Percentiles rank a stretch among this genome's conserved stretches.
Evolutionary conservation across 2,329 filamentous ascomycete species (phyloP).

Genomic region (Gnomoniopsis smithogilvyi): DNA sequence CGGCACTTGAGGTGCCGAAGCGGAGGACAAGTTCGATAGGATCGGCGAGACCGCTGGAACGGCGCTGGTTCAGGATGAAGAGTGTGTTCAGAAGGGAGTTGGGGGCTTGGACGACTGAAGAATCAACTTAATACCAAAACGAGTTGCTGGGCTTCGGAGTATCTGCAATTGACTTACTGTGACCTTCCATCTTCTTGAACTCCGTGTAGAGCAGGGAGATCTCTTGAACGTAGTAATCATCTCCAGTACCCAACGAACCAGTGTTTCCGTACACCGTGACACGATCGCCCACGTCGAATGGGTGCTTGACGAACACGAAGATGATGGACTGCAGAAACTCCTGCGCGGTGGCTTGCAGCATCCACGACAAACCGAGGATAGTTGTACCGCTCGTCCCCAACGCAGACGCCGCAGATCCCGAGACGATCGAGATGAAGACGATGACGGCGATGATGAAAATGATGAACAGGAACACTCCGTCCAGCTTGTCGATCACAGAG

Average conservation of each 20-base stretch:
- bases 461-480: slow-evolving; percentile 85
- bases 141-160: neutral
- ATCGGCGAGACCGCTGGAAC: slow-evolving; percentile 84
- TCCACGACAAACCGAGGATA: slow-evolving; percentile 86
- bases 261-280: slow-evolving; percentile 90
- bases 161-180: slow-evolving; percentile 45
- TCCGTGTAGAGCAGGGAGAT: slow-evolving; percentile 92
- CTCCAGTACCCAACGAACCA: slow-evolving; percentile 71
- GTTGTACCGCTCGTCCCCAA: slow-evolving; percentile 86
- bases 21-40: slow-evolving; percentile 80
- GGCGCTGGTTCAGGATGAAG: slow-evolving; percentile 92
- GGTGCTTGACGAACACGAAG: slow-evolving; percentile 96
- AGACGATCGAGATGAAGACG: slow-evolving; percentile 86
- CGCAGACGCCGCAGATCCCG: slow-evolving; percentile 83
- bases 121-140: neutral
- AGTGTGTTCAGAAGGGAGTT: slow-evolving; percentile 91
- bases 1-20: slow-evolving; percentile 78
- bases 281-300: slow-evolving; percentile 92
- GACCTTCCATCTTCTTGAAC: slow-evolving; percentile 98
- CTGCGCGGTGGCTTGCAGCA: slow-evolving; percentile 88
- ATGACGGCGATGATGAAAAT: slow-evolving; percentile 77
- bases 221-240: slow-evolving; percentile 95
- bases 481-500: slow-evolving; percentile 86
- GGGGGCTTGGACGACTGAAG: slow-evolving; percentile 75
- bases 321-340: slow-evolving; percentile 93